These are phyloP conservation scores for Solanum chacoense DNA, from an alignment of 305 asterid species.

Conservation along the genomic window DNA sequence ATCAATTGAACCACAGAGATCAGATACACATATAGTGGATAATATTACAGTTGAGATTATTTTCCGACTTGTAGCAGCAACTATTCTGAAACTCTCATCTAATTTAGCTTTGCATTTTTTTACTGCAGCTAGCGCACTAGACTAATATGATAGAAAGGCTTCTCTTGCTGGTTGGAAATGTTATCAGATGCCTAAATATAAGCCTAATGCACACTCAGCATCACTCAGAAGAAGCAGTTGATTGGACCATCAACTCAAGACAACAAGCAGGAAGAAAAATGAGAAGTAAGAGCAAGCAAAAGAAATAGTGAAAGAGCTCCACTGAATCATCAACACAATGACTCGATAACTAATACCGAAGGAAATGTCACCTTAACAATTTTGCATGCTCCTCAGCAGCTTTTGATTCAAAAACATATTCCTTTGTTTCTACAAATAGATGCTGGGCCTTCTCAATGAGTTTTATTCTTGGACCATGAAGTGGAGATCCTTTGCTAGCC, in stretches of 20 bases:
- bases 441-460: constrained; percentile 65
- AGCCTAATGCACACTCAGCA: not conserved
- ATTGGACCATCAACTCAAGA: not conserved
- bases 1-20: not conserved
- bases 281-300: not conserved
- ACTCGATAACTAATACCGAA: not conserved
- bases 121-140: not conserved
- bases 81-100: not conserved
- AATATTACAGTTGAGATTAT: not conserved
- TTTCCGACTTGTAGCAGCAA: not conserved
- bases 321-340: constrained; percentile 2
- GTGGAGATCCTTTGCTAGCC: constrained; percentile 71
- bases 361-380: constrained; percentile 51
- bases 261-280: not conserved
- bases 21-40: not conserved
- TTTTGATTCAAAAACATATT: constrained; percentile 75
- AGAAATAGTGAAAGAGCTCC: not conserved
- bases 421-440: constrained; percentile 74
- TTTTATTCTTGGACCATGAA: constrained; percentile 78
- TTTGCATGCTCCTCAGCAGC: constrained; percentile 99
- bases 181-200: not conserved
- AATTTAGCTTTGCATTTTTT: not conserved
- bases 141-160: not conserved
- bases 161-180: not conserved
- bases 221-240: not conserved